Conservation (phyloP, 345 rosid species). For the Schrenkiella parvula region DNA sequence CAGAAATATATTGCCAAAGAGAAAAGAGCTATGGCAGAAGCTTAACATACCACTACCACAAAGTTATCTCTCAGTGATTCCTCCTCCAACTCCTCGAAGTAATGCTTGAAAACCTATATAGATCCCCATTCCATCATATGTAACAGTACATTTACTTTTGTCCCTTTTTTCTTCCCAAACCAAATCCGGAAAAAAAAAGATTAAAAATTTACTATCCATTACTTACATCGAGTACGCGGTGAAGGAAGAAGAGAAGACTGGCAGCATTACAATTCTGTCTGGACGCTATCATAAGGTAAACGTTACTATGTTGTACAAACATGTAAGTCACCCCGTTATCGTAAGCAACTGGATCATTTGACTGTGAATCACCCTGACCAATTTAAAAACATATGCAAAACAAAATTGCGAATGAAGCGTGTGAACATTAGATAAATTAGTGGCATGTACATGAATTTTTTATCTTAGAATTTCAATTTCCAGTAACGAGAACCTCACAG, state of each 20-base stretch:
- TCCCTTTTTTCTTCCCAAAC: not conserved
- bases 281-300: constrained; percentile 63
- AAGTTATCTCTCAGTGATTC: constrained; percentile 80
- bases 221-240: constrained; percentile 61
- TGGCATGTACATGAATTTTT: no score
- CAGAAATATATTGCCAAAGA: not conserved
- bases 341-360: constrained; percentile 72
- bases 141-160: not conserved
- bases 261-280: constrained; percentile 80
- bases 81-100: constrained; percentile 76
- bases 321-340: constrained; percentile 67
- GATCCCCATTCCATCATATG: not conserved
- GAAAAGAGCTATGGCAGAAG: not conserved
- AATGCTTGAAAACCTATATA: constrained; percentile 67
- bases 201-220: not conserved
- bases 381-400: not conserved
- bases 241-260: constrained; percentile 57
- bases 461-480: no score
- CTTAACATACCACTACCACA: constrained; percentile 66
- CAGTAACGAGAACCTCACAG: no score
- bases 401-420: not conserved
- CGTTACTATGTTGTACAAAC: constrained; percentile 67
- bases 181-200: not conserved
- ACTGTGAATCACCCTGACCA: constrained; percentile 60
- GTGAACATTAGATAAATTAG: no score